A percentile compares a stretch with the other conserved stretches of the same genome.
Conservation (phyloP, 2,329 filamentous ascomycete species). For the Pseudonectria foliicola region DNA sequence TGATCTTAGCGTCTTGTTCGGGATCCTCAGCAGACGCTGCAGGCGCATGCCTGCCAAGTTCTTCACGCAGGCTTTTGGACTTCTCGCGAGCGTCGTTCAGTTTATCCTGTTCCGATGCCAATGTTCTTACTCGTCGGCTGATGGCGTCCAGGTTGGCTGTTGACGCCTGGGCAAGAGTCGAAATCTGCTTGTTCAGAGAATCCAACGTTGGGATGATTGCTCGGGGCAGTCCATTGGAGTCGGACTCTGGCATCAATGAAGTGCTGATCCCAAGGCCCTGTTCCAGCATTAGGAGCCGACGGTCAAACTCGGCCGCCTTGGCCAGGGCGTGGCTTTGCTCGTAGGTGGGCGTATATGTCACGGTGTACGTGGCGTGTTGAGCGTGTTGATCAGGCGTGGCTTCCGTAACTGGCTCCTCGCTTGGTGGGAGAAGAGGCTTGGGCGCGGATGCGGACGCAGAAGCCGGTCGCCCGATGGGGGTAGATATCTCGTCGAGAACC, state of each 20-base stretch:
- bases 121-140: slow-evolving; percentile 60
- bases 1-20: slow-evolving; percentile 80
- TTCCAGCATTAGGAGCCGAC: slow-evolving; percentile 71
- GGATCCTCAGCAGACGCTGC: slow-evolving; percentile 41
- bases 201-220: slow-evolving; percentile 80
- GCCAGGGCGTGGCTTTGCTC: slow-evolving; percentile 65
- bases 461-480: slow-evolving; percentile 15
- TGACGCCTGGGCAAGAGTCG: slow-evolving; percentile 64
- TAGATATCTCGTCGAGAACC: slow-evolving; percentile 59
- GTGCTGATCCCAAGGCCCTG: slow-evolving; percentile 71
- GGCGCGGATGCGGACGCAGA: slow-evolving; percentile 7
- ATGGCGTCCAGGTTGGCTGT: slow-evolving; percentile 67
- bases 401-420: slow-evolving; percentile 13
- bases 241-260: slow-evolving; percentile 56
- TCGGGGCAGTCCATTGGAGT: slow-evolving; percentile 47
- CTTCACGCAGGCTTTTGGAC: slow-evolving; percentile 55
- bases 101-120: slow-evolving; percentile 66
- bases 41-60: slow-evolving; percentile 41
- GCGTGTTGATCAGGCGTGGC: slow-evolving; percentile 25
- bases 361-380: slow-evolving; percentile 49
- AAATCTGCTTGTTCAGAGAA: slow-evolving; percentile 72
- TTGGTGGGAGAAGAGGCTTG: slow-evolving; percentile 5
- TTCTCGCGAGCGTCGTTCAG: slow-evolving; percentile 58
- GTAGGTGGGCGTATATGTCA: slow-evolving; percentile 58
- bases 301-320: slow-evolving; percentile 82